Base-by-base conservation (phyloP, 495 filamentous ascomycete genomes). In the Penicillium goetzii region DNA sequence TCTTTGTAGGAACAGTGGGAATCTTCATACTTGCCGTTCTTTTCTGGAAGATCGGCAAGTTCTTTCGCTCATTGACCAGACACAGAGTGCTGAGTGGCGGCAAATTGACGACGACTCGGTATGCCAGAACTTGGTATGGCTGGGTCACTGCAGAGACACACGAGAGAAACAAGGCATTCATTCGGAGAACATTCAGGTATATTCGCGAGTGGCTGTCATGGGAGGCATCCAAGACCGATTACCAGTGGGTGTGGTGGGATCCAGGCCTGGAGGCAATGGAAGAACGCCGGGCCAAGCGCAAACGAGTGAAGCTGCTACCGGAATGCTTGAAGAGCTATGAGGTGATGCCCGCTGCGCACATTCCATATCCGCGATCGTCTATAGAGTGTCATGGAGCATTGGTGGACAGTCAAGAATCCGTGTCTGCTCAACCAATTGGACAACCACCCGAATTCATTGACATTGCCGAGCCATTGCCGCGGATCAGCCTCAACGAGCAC, bases 41-140 rank as follows among this genome's bases (percentile, higher is more conserved):
- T 3, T 74, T 80, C 50, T 82, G 80, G 80, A 82, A 76, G 62
- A 47, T 70, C 36, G 78, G 77, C 14, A 60, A 63, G n/a, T 75
- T 78, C 45, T 59, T 77, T 56, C 76, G 78, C 38, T 68, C 53
- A 8, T 76, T 79, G 54, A 80, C 72, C 9, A 62, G 65, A 59
- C 41, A 69, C 28, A 75, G 68, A 63, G 73, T 82, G 38, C 58
- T 79, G 26, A 19, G 63, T 45, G 66, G 58, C 41, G 76, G 75
- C 32, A 82, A 74, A 61, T 45, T 64, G 5, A 58, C 71, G 14
- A 68, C 63, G 4, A 64, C 68, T 60, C 77, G 80, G 11, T 81
- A 77, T 63, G 70, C 75, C 28, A 74, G 70, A 49, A 82, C 78
- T 15, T 82, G 80, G 80, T 82, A 82, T 56, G 80, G 80, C 43